phyloP scores from a whole-genome alignment of 441 rosid species.

The Populus tomentosa region DNA sequence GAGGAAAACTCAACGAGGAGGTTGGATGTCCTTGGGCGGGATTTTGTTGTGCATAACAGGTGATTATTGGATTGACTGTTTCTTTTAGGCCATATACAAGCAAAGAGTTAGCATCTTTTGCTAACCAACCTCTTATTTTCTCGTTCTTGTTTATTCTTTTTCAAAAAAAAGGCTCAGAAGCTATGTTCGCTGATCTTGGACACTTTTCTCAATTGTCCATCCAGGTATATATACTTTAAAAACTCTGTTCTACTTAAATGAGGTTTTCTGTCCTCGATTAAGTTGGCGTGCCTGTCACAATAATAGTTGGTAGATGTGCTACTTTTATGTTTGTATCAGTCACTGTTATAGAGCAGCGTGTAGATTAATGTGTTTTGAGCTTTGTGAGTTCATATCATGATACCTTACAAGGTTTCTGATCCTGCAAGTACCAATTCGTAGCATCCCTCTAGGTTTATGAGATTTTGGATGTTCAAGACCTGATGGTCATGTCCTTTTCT shows the following conservation, averaged over 20 bases:
- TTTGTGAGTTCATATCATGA: background rate
- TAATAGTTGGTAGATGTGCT: background rate
- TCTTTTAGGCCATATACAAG: background rate
- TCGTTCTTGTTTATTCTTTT: too few relatives aligned
- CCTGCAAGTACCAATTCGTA: background rate
- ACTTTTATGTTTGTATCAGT: background rate
- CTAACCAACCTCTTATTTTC: slow-evolving; percentile 1
- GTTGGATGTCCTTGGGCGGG: slow-evolving; percentile 97
- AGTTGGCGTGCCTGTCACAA: background rate
- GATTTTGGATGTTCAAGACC: background rate
- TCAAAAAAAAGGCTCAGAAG: slow-evolving; percentile 66
- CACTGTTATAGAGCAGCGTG: background rate
- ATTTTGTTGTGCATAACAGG: slow-evolving; percentile 92
- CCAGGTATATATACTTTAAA: slow-evolving; percentile 42
- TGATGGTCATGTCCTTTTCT: background rate
- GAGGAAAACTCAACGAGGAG: slow-evolving; percentile 77
- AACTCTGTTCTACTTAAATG: background rate
- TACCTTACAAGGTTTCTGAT: background rate
- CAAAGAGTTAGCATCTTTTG: background rate
- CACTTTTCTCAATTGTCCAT: slow-evolving; percentile 93
- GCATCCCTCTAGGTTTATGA: background rate
- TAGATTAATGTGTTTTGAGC: background rate
- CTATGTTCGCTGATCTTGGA: slow-evolving; percentile 98
- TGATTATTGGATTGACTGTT: slow-evolving; percentile 6
- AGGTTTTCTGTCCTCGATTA: background rate